phyloP scores from a whole-genome alignment of 2,329 filamentous ascomycete species.

The Ophiosphaerella narmari region DNA sequence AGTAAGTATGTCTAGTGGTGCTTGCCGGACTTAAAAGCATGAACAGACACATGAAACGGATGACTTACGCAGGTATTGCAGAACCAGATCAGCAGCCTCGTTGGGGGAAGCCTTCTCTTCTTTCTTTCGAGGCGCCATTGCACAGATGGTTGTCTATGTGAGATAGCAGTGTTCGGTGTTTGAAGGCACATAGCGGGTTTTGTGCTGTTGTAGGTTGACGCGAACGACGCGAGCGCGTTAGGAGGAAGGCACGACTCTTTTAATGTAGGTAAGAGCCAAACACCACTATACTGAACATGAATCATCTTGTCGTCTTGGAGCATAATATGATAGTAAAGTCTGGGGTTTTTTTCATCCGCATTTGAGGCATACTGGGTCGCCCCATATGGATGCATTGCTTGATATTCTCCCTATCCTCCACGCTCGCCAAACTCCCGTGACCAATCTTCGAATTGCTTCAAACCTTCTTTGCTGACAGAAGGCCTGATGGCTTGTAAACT shows the following conservation, averaged over 20 bases:
- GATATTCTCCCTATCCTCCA: slow-evolving; percentile 68
- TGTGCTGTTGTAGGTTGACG: not conserved
- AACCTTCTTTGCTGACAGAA: slow-evolving; percentile 81
- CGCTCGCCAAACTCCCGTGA: slow-evolving; percentile 90
- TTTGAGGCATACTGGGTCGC: not conserved
- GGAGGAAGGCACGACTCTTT: slow-evolving; percentile 15
- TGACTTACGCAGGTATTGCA: slow-evolving; percentile 57
- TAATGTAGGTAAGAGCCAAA: not conserved
- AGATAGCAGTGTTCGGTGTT: not conserved
- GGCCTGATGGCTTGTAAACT: slow-evolving; percentile 85
- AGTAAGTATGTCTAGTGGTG: slow-evolving; percentile 1
- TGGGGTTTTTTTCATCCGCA: not conserved
- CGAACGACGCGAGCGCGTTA: slow-evolving; percentile 3
- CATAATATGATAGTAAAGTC: not conserved
- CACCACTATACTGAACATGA: too few species aligned
- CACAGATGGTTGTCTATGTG: not conserved
- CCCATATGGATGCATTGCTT: not conserved
- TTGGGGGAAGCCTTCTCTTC: slow-evolving; percentile 42
- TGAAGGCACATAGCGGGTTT: not conserved
- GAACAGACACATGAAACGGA: not conserved
- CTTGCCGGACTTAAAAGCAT: too few species aligned
- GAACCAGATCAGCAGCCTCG: slow-evolving; percentile 50
- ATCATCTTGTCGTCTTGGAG: too few species aligned
- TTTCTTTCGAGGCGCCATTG: slow-evolving; percentile 47
- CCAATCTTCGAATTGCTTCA: slow-evolving; percentile 94